A percentile compares a stretch with the other conserved stretches of the same genome.
Conservation (phyloP, 768 basidiomycete genomes). For the Termitomyces sp. region DNA sequence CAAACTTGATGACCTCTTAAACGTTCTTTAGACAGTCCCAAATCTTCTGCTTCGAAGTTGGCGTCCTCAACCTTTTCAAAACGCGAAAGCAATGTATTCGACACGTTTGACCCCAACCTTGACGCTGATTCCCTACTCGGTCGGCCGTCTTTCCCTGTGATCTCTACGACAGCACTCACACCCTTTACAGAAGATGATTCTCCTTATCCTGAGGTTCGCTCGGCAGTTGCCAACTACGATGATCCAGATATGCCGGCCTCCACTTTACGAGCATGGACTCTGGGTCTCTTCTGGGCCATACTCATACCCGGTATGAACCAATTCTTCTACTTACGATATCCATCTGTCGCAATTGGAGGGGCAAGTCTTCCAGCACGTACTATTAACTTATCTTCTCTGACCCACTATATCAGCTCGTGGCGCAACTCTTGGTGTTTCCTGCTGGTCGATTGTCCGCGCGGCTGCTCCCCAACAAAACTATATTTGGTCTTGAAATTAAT, state of each 20-base stretch:
- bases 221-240: constrained; percentile 72
- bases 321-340: constrained; percentile 74
- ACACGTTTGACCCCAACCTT: constrained; percentile 33
- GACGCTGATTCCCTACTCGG: constrained; percentile 25
- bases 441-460: constrained; percentile 66
- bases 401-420: constrained; percentile 43
- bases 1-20: not conserved
- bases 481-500: constrained; percentile 63
- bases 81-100: constrained; percentile 23
- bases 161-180: not conserved
- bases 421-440: constrained; percentile 68
- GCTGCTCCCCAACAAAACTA: constrained; percentile 43
- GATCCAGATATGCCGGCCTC: constrained; percentile 60
- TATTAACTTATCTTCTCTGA: not conserved
- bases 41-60: constrained; percentile 17
- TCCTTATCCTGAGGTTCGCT: constrained; percentile 81
- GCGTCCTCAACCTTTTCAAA: constrained; percentile 23
- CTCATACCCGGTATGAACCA: constrained; percentile 73
- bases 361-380: constrained; percentile 26
- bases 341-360: constrained; percentile 55
- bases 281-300: constrained; percentile 54
- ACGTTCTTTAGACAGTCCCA: constrained; percentile 13
- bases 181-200: constrained; percentile 57
- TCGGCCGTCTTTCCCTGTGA: not conserved
- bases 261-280: constrained; percentile 56